Conservation (phyloP, 2,329 filamentous ascomycete species). For the Trichoderma asperellum region DNA sequence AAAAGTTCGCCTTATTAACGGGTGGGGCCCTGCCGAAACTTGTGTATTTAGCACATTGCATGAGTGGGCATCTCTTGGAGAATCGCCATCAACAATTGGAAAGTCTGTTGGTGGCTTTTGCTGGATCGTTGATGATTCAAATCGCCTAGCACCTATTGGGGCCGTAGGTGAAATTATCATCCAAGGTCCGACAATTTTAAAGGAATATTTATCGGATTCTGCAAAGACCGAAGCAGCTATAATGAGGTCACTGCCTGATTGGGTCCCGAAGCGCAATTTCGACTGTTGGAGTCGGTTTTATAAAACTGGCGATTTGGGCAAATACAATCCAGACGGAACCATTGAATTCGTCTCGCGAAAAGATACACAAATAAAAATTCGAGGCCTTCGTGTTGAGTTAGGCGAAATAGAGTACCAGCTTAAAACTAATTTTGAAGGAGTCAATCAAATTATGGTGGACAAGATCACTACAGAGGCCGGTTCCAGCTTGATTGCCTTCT, state of each 20-base stretch:
- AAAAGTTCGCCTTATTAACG: neutral
- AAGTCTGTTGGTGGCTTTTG: conserved; percentile 25
- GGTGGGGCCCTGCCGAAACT: conserved; percentile 26
- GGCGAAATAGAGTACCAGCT: conserved; percentile 8
- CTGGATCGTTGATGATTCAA: conserved; percentile 22
- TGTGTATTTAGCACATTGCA: conserved; percentile 22
- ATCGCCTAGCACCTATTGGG: conserved; percentile 2
- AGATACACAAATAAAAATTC: neutral
- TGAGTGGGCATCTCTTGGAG: conserved; percentile 8
- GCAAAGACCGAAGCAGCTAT: conserved; percentile 7
- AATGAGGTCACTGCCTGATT: neutral
- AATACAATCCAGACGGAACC: conserved; percentile 26
- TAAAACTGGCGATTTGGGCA: conserved; percentile 20
- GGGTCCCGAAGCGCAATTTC: neutral
- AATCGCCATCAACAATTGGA: conserved; percentile 20
- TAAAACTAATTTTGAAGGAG: neutral
- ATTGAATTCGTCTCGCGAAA: conserved; percentile 15
- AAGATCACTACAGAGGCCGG: conserved; percentile 5
- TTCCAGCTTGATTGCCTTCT: conserved; percentile 17
- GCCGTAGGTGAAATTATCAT: conserved; percentile 20
- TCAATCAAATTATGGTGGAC: conserved; percentile 17
- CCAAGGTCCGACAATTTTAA: conserved; percentile 23
- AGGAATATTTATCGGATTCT: conserved; percentile 22
- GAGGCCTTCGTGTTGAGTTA: no score
- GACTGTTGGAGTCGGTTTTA: conserved; percentile 14